Conservation (phyloP, 164 flowering plant species). For the Umbellularia californica region DNA sequence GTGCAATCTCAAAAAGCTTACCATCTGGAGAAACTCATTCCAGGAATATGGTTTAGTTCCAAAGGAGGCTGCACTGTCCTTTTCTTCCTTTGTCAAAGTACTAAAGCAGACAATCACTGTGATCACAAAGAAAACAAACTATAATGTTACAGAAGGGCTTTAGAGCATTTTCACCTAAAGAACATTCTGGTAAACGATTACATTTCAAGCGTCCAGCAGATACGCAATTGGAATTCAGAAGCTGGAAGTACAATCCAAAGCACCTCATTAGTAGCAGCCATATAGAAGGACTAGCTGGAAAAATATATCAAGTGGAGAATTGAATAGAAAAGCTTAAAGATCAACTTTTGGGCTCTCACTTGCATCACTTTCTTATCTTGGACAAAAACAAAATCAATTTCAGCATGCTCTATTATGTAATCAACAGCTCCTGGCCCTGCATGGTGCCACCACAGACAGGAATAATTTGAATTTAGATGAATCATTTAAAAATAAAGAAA, state of each 20-base stretch:
- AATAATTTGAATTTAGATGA: background rate
- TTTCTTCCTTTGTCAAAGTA: slow-evolving; percentile 52
- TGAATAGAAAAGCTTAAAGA: background rate
- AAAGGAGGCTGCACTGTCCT: slow-evolving; percentile 24
- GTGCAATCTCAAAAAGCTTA: slow-evolving; percentile 26
- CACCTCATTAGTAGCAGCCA: background rate
- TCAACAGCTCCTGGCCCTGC: slow-evolving; percentile 87
- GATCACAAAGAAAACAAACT: slow-evolving; percentile 10
- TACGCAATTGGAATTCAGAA: slow-evolving; percentile 53
- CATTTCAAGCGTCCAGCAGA: slow-evolving; percentile 59
- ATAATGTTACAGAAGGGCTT: slow-evolving; percentile 11
- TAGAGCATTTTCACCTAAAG: background rate
- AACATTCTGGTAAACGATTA: slow-evolving; percentile 23
- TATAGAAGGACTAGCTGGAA: no score
- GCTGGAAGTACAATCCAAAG: slow-evolving; percentile 39
- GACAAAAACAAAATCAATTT: slow-evolving; percentile 72
- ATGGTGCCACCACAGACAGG: background rate
- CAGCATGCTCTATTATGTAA: slow-evolving; percentile 82
- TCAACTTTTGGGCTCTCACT: slow-evolving; percentile 36
- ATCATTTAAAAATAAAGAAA: background rate
- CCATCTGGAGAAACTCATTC: slow-evolving; percentile 72
- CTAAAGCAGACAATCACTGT: slow-evolving; percentile 75
- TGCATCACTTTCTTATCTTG: slow-evolving; percentile 76
- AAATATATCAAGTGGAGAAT: background rate
- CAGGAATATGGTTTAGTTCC: slow-evolving; percentile 70